Evolutionary conservation across 192 early-diverging fungal species (phyloP).

Genomic region (Backusella australiensis): DNA sequence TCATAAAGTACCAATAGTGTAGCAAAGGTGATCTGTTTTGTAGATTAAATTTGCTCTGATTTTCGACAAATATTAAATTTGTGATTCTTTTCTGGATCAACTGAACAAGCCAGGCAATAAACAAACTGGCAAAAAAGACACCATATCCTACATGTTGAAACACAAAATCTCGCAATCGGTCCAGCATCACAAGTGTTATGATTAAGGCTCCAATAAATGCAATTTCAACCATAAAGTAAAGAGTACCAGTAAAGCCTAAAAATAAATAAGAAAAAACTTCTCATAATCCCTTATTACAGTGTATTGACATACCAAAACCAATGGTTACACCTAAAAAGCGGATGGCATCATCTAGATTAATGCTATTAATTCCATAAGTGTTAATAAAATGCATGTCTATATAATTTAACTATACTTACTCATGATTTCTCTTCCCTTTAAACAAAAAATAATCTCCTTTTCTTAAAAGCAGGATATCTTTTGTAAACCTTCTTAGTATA

Average conservation of each 20-base stretch:
- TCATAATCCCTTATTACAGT: background rate
- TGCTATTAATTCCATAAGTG: background rate
- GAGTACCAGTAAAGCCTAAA: slow-evolving; percentile 33
- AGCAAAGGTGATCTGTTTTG: slow-evolving; percentile 28
- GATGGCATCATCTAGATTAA: slow-evolving; percentile 36
- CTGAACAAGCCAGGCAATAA: slow-evolving; percentile 33
- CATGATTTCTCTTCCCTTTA: slow-evolving; percentile 37
- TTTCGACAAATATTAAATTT: slow-evolving; percentile 26
- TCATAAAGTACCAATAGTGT: slow-evolving; percentile 39
- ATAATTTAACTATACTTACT: slow-evolving; percentile 10
- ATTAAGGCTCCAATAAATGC: slow-evolving; percentile 29
- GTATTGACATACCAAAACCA: slow-evolving; percentile 30
- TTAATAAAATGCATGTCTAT: background rate
- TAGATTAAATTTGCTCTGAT: slow-evolving; percentile 13
- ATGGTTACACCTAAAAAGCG: slow-evolving; percentile 33
- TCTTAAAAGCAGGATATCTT: slow-evolving; percentile 31
- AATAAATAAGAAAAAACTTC: background rate
- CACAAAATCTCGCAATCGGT: slow-evolving; percentile 16
- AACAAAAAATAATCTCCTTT: slow-evolving; percentile 32
- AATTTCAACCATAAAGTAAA: slow-evolving; percentile 36
- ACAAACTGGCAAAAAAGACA: slow-evolving; percentile 35
- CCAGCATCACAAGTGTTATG: slow-evolving; percentile 13
- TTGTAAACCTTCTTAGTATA: slow-evolving; percentile 30
- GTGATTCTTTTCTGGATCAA: slow-evolving; percentile 34
- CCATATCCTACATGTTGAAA: slow-evolving; percentile 23